These are phyloP conservation scores for Excoecaria agallocha DNA, from an alignment of 345 rosid species.

Conservation along the genomic window DNA sequence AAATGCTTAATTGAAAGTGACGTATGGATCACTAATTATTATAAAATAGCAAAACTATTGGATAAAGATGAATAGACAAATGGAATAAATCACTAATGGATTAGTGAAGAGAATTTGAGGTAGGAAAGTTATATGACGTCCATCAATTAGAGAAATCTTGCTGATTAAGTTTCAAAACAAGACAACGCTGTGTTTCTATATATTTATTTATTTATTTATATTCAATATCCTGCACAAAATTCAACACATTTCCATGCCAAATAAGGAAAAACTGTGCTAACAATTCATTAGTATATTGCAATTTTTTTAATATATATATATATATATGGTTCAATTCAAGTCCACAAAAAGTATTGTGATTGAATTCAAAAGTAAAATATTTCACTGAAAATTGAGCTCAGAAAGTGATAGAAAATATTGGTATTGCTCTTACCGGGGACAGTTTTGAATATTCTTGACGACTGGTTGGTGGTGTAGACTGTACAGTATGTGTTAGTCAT, in stretches of 20 bases:
- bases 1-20: neutral
- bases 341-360: neutral
- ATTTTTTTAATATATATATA: too few species aligned
- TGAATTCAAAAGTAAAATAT: neutral
- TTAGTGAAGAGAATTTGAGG: neutral
- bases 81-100: slow-evolving; percentile 14
- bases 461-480: neutral
- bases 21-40: neutral
- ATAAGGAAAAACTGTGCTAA: neutral
- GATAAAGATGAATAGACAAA: slow-evolving; percentile 7
- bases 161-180: slow-evolving; percentile 9
- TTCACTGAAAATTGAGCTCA: neutral
- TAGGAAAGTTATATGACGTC: too few species aligned
- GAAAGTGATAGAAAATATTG: neutral
- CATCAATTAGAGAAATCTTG: slow-evolving; percentile 5
- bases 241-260: neutral
- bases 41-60: neutral
- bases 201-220: too few species aligned
- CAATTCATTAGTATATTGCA: neutral
- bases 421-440: neutral
- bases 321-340: too few species aligned
- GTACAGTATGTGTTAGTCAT: too few species aligned
- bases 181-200: neutral
- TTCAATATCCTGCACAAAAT: neutral
- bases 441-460: neutral